These are phyloP conservation scores for Ceraceosorus guamensis DNA, from an alignment of 1,284 basidiomycete species.

Conservation along the genomic window DNA sequence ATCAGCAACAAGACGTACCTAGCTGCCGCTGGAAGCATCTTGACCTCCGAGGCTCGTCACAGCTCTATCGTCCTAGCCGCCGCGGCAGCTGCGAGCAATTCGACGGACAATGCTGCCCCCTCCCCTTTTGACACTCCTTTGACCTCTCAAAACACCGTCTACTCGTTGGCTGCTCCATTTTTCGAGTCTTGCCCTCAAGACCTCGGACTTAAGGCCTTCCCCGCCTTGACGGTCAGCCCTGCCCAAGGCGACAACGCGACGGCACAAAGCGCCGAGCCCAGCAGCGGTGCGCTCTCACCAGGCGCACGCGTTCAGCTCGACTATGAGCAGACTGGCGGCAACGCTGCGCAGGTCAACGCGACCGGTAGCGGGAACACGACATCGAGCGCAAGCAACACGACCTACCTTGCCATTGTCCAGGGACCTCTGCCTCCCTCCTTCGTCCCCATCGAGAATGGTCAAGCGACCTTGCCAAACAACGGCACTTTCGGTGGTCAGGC, in stretches of 20 bases:
- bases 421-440: conserved; percentile 4
- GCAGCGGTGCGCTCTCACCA: conserved; percentile 43
- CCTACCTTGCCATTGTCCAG: too few species aligned
- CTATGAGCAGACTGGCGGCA: conserved; percentile 50
- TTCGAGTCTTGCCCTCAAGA: conserved; percentile 54
- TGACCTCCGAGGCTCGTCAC: conserved; percentile 35
- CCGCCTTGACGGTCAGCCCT: conserved; percentile 46
- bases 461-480: conserved; percentile 47
- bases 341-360: conserved; percentile 12
- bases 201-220: conserved; percentile 52
- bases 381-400: too few species aligned
- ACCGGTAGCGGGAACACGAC: too few species aligned
- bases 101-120: too few species aligned
- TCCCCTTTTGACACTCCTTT: conserved; percentile 54
- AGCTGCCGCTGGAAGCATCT: conserved; percentile 32
- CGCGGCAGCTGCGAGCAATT: conserved; percentile 6
- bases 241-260: conserved; percentile 47
- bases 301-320: conserved; percentile 17
- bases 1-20: conserved; percentile 46
- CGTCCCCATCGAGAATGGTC: conserved; percentile 31
- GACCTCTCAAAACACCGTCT: conserved; percentile 48
- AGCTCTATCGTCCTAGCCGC: conserved; percentile 24
- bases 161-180: conserved; percentile 50
- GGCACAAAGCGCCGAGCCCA: conserved; percentile 41
- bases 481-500: conserved; percentile 49